Conservation (phyloP, 805 yeast species). For the Candida koratica region DNA sequence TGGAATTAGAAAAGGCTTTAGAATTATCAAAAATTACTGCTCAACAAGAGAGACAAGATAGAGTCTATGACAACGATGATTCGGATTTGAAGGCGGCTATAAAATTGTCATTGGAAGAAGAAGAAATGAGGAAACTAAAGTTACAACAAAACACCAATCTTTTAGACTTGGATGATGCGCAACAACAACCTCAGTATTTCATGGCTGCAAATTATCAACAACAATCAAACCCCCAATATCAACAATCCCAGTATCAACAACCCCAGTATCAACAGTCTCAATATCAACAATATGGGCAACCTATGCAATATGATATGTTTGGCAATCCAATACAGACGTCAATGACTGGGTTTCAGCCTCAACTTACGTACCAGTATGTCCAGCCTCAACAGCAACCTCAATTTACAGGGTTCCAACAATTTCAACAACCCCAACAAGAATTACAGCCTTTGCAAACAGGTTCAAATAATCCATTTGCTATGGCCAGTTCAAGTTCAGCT, state of each 20-base stretch:
- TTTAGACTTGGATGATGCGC: conserved; percentile 49
- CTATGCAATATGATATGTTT: conserved; percentile 52
- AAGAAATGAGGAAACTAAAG: conserved; percentile 54
- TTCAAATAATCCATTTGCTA: conserved; percentile 75
- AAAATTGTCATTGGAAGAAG: conserved; percentile 71
- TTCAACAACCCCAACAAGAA: conserved; percentile 22
- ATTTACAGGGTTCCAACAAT: conserved; percentile 29
- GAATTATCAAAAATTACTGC: conserved; percentile 80
- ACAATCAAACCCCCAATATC: conserved; percentile 18
- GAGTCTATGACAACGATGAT: conserved; percentile 45
- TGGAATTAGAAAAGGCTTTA: conserved; percentile 73
- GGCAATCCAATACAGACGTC: conserved; percentile 61
- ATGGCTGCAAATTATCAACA: conserved; percentile 52
- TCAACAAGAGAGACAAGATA: conserved; percentile 65
- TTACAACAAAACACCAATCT: conserved; percentile 44
- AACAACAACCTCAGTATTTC: conserved; percentile 14
- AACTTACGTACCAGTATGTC: conserved; percentile 26
- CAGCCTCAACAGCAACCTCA: conserved; percentile 27
- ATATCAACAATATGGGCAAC: conserved; percentile 3
- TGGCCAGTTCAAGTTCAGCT: conserved; percentile 20
- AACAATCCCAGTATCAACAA: conserved; percentile 5
- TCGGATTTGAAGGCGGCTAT: conserved; percentile 67
- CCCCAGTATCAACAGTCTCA: conserved; percentile 35
- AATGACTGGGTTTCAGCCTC: conserved; percentile 51
- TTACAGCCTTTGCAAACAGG: conserved; percentile 63